Base-by-base conservation (phyloP, 768 basidiomycete genomes). In the Psilocybe cubensis region DNA sequence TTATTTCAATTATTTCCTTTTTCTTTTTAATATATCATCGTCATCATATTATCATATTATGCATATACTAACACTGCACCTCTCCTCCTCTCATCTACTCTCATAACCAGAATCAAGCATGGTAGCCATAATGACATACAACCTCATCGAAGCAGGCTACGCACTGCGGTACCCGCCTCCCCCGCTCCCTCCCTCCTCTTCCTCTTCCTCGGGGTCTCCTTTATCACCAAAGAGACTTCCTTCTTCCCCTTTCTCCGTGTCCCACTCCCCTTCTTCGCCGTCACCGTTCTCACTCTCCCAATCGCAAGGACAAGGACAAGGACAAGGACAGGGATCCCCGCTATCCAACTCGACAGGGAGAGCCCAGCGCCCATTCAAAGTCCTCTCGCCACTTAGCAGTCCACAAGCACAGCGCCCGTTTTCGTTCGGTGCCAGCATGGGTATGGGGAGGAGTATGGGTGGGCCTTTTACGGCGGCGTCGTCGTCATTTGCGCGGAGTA, bases 321-420 rank as follows among this genome's bases (percentile, higher is more conserved):
- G n/a, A n/a, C n/a, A n/a, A n/a, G n/a, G n/a, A n/a, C n/a, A n/a
- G n/a, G n/a, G n/a, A n/a, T n/a, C n/a, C n/a, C n/a, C n/a, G n/a
- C n/a, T n/a, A n/a, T n/a, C n/a, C n/a, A n/a, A n/a, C n/a, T n/a
- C n/a, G n/a, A n/a, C n/a, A n/a, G n/a, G n/a, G 6, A 48, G 31
- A 48, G 28, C 46, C 2, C 69, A 76, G 56, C 71, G 74, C 5
- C 59, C 71, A 1, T 77, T 77, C 61, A 73, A 66, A 57, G 50
- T 76, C 4, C 72, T 81, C 6, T 78, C 79, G 5, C 78, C 78
- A 23, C 72, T 77, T 52, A 69, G 75, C 24, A 77, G 74, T 42
- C 76, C 78, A 5, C 76, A 77, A 57, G 66, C 68, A 0, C 79
- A 81, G 63, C 79, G 74, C 60, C 70, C 79, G 0, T 81, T 81